Base-by-base conservation (phyloP, 2,329 filamentous ascomycete genomes). In the Dactylonectria estremocensis region DNA sequence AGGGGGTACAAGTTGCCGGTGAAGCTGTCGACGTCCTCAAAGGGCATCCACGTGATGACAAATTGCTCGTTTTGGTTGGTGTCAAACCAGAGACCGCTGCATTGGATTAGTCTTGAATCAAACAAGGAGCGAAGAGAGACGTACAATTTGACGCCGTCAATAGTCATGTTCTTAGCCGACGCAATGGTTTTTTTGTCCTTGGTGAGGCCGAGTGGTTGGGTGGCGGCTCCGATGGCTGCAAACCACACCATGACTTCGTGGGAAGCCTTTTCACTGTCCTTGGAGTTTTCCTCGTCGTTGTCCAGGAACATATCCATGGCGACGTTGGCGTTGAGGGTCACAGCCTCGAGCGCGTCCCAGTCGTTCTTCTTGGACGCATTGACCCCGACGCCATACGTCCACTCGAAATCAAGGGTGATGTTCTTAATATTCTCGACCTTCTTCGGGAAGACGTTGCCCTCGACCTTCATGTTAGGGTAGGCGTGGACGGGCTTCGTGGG, bases 181-280 rank as follows among this genome's bases (percentile, higher is more conserved):
- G 67, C 8, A 80, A 80, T 0, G 75, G 40, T 8, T 3, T n/a
- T 56, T 2, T 69, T 61, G 1, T 78, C 54, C 14, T 66, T 48
- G 13, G 65, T 59, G 3, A 74, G 74, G 48, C 87, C 87, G 67
- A 88, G 82, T 28, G 86, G 84, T 67, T 87, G 82, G 1, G 86
- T 83, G 2, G 83, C 77, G 2, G 76, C 16, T 2, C 87, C 87
- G 53, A 84, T 84, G 4, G 79, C 77, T 3, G 82, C 86, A 67
- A 89, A 83, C 86, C 86, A 89, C 40, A 89, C 82, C 86, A 89
- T 89, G 78, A 89, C 80, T 79, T 89, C 88, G 78, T 83, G 86
- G 10, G 73, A 71, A 2, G 88, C 84, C 5, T 80, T 79, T 1
- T 75, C 75, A 48, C 81, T 84, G 75, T 84, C 76, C 49, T 76